Base-by-base conservation (phyloP, 805 yeast genomes). In the Hanseniaspora hatyaiensis region DNA sequence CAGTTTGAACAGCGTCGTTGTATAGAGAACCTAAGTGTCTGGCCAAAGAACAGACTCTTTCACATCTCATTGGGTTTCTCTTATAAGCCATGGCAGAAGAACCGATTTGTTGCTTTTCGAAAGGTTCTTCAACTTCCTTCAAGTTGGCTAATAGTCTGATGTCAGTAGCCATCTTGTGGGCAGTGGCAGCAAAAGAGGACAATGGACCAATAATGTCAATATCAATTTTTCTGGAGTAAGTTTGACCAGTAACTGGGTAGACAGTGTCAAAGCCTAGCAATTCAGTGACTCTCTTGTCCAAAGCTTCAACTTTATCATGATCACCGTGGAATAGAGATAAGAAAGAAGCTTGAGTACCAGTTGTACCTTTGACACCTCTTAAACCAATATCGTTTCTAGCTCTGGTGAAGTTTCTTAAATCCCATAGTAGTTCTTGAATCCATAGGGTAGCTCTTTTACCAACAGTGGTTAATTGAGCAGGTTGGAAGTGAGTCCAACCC, bases 401-500 rank as follows among this genome's bases (percentile, higher is more conserved):
- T 68, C 98, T 82, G 56, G 75, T 80, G 71, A 92, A 76, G 70
- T 92, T 92, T 70, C 98, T 78, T 66, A 92, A 75, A 68, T 92
- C 98, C 98, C 97, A 92, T 59, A 92, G 73, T 59, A 92, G 72
- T 67, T 92, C 98, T 73, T 92, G 98, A 58, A 92, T 72, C 98
- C 98, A 92, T 61, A 92, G 72, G 38, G 96, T 87, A 49, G 95
- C 94, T 69, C 98, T 82, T 73, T 92, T 92, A 65, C 98, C 98
- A 53, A 92, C 95, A 29, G 98, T 92, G 56, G 97, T 89, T 65
- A 92, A 77, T 71, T 92, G 98, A 47, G 98, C 98, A 13, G 98
- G 98, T 72, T 92, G 98, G 78, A 92, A 92, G 68, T 92, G 98
- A 50, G 98, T 92, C 97, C 97, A 92, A 30, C 98, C 98, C 55